phyloP scores from a whole-genome alignment of 495 filamentous ascomycete genomes.

The Aspergillus campestris region DNA sequence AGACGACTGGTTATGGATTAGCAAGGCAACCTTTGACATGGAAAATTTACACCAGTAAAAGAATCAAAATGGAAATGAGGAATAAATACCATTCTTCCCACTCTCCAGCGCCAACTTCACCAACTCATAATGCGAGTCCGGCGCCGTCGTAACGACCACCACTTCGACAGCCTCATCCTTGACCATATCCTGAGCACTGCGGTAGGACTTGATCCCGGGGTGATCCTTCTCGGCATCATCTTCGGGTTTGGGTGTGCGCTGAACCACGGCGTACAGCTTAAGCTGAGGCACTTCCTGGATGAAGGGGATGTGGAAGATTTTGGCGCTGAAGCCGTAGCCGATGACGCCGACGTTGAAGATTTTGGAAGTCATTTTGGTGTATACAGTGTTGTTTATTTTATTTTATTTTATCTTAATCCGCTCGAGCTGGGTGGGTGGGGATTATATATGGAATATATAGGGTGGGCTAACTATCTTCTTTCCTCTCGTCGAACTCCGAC shows the following conservation, averaged over 20 bases:
- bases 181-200: constrained; percentile 52
- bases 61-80: neutral
- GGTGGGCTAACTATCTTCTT: neutral
- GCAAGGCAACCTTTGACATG: neutral
- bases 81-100: constrained; percentile 59
- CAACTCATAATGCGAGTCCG: constrained; percentile 64
- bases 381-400: neutral
- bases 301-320: constrained; percentile 86
- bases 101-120: constrained; percentile 57
- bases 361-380: constrained; percentile 35
- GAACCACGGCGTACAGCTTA: constrained; percentile 68
- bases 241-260: constrained; percentile 59
- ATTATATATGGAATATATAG: constrained; percentile 8
- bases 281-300: constrained; percentile 56
- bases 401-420: too few species aligned
- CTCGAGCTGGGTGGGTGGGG: neutral
- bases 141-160: constrained; percentile 67
- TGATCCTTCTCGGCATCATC: constrained; percentile 60
- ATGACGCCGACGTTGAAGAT: constrained; percentile 51
- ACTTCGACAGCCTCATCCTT: constrained; percentile 59
- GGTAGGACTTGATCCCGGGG: constrained; percentile 56
- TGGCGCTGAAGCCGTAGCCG: constrained; percentile 73
- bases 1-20: constrained; percentile 43
- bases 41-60: neutral
- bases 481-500: constrained; percentile 11